phyloP scores from a whole-genome alignment of 331 rosid genomes.

The Arachis monticola region DNA sequence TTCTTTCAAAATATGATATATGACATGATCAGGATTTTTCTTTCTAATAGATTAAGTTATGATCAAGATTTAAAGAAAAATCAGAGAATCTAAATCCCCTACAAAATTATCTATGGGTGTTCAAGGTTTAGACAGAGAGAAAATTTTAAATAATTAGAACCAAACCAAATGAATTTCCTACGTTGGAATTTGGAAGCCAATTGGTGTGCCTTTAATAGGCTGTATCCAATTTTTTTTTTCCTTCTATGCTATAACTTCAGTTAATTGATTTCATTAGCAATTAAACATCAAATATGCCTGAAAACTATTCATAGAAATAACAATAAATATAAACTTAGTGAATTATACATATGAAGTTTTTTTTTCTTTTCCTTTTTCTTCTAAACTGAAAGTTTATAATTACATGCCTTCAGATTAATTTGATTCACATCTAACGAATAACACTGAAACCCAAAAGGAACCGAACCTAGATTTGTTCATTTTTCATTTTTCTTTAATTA shows the following conservation, averaged over 20 bases:
- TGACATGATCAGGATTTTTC: no score
- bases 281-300: slow-evolving; percentile 1
- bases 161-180: slow-evolving; percentile 12
- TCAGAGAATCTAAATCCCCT: slow-evolving; percentile 24
- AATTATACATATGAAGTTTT: neutral
- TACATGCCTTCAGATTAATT: neutral
- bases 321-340: neutral
- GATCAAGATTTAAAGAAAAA: slow-evolving; percentile 11
- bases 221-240: neutral
- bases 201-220: neutral
- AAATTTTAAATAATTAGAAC: neutral
- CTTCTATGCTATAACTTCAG: neutral
- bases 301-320: neutral
- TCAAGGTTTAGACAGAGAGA: neutral
- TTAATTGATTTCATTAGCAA: neutral
- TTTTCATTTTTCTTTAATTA: neutral
- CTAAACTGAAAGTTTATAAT: no score
- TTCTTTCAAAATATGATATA: neutral
- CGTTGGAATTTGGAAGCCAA: neutral
- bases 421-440: neutral
- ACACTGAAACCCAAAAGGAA: neutral
- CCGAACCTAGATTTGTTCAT: neutral
- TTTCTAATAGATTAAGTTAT: no score
- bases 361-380: no score
- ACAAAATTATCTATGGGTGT: slow-evolving; percentile 7